phyloP scores from a whole-genome alignment of 2,329 filamentous ascomycete genomes.

The Onygenales sp. region DNA sequence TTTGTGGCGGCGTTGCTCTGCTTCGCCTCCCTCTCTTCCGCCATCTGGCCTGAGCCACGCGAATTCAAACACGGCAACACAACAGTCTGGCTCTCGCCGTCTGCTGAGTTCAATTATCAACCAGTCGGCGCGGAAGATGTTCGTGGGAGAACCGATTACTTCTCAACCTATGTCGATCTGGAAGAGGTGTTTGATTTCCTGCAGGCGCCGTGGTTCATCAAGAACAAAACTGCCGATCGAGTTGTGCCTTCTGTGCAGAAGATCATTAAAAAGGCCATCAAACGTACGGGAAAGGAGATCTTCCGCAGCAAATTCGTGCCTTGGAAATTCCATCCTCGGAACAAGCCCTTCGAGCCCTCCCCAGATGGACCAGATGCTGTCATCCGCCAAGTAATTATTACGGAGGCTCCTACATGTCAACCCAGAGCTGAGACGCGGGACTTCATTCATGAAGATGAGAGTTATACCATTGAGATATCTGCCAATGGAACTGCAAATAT shows the following conservation, averaged over 20 bases:
- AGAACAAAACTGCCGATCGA: not conserved
- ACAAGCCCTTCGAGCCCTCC: constrained; percentile 16
- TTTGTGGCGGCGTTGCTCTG: not conserved
- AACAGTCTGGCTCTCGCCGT: constrained; percentile 8
- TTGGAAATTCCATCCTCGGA: constrained; percentile 21
- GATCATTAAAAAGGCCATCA: constrained; percentile 13
- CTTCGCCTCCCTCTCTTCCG: constrained; percentile 1
- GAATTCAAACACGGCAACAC: constrained; percentile 9
- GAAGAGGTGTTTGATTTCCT: not conserved
- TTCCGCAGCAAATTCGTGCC: constrained; percentile 18
- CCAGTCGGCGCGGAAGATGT: not conserved
- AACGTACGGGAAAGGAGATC: constrained; percentile 13
- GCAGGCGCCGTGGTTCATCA: not conserved
- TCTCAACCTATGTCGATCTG: not conserved
- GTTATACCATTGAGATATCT: constrained; percentile 16
- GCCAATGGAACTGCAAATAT: constrained; percentile 14
- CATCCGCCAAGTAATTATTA: constrained; percentile 16
- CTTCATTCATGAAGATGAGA: constrained; percentile 16
- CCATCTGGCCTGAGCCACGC: constrained; percentile 10
- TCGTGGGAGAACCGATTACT: not conserved
- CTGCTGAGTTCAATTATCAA: constrained; percentile 8
- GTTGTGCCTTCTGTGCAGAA: constrained; percentile 9
- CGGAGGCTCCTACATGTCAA: constrained; percentile 6
- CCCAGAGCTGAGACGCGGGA: constrained; percentile 4
- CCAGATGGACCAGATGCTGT: not conserved